Conservation (phyloP, 2,329 filamentous ascomycete genomes). For the Aspergillus ochraceus region DNA sequence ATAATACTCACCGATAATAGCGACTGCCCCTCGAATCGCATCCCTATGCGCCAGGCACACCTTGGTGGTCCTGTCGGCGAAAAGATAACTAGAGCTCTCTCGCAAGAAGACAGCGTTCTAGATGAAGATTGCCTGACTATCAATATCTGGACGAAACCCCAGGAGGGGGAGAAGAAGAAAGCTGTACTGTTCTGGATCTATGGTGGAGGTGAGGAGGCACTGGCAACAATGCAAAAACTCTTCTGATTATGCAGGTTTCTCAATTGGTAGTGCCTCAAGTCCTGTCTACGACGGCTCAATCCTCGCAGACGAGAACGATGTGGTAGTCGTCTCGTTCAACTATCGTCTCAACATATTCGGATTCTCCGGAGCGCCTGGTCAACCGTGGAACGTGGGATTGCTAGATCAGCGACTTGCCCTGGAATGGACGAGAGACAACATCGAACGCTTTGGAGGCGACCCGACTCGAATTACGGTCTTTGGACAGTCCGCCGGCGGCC, state of each 20-base stretch:
- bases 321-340: constrained; percentile 13
- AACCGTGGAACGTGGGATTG: constrained; percentile 10
- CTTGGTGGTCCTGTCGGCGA: neutral
- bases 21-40: constrained; percentile 3
- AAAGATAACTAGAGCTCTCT: neutral
- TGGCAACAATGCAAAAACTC: neutral
- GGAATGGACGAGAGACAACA: constrained; percentile 14
- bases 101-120: neutral
- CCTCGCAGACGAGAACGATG: constrained; percentile 4
- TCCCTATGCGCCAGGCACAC: neutral
- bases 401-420: constrained; percentile 10
- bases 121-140: constrained; percentile 11
- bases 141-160: constrained; percentile 9
- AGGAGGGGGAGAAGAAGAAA: neutral
- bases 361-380: constrained; percentile 9
- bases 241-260: neutral
- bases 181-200: constrained; percentile 13
- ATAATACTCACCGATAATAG: neutral
- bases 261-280: neutral
- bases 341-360: constrained; percentile 13
- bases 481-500: constrained; percentile 10
- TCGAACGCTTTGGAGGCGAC: constrained; percentile 12
- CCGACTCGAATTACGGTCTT: constrained; percentile 10
- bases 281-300: neutral
- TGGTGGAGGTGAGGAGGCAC: constrained; percentile 4